Base-by-base conservation (phyloP, 2,329 filamentous ascomycete species). In the Calonectria pseudoreteaudii region DNA sequence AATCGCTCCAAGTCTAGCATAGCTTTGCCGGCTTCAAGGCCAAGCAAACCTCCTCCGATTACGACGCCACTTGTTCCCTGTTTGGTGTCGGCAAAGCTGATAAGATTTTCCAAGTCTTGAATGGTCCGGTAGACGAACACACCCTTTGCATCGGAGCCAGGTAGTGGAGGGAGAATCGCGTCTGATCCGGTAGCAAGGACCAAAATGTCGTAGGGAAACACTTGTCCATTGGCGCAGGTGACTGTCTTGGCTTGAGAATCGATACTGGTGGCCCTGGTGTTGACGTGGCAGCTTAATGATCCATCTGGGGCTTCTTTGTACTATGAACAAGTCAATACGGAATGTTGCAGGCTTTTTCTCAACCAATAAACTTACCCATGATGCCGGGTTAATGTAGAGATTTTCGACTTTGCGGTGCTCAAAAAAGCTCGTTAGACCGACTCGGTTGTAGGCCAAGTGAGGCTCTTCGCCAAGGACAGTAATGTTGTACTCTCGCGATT, bases 71-170 rank as follows among this genome's bases (percentile, higher is more conserved):
- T 90, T 2, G 92, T 91, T 6, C 91, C 94, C 78, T 92, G 93
- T 68, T 91, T 90, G 14, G 87, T 86, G 1, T 91, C 88, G 0
- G 94, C 91, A 81, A 94, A 98, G 1, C 88, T 86, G 71, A 98
- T 97, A 5, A 98, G 89, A 53, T 89, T 90, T 81, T 95, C 89
- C 44, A 98, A 85, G 82, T 98, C 95, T 3, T 94, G 91, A 73
- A 98, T 96, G 0, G 93, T 97, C 62, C 95, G 91, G 83, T 98
- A 98, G 10, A 98, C 95, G 80, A 98, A 98, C 4, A 97, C 94
- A 1, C 95, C 95, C 30, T 91, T 91, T 14, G 94, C 94, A 82
- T 96, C 92, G 80, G 95, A 88, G 49, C 94, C 94, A 0, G 94
- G 94, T 0, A 94, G 95, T 1, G 80, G 84, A 0, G 90, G 95